Conservation (phyloP, 768 basidiomycete genomes). For the Auricularia auricula-judae region DNA sequence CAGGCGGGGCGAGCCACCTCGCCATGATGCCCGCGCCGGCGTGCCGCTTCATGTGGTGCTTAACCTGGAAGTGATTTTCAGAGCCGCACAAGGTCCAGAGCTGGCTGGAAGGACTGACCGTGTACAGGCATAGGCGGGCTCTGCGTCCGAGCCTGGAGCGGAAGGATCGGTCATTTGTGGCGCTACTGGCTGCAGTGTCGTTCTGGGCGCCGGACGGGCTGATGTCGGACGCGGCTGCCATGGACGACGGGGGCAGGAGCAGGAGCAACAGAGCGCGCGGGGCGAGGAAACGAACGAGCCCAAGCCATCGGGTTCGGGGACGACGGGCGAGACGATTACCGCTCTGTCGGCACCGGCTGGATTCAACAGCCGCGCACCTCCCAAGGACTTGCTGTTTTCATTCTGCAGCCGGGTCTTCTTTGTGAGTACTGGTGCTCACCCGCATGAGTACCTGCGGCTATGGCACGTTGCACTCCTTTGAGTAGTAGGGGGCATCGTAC, state of each 20-base stretch:
- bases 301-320: background rate
- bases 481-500: too few species aligned
- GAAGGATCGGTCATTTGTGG: background rate
- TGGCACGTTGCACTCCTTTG: too few species aligned
- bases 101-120: background rate
- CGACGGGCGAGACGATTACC: background rate
- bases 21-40: conserved; percentile 75
- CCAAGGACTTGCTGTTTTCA: background rate
- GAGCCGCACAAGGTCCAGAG: background rate
- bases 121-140: background rate
- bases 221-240: background rate
- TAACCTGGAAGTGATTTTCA: conserved; percentile 3
- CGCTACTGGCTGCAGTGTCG: background rate
- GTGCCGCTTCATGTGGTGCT: conserved; percentile 46
- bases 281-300: background rate
- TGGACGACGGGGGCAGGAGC: background rate
- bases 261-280: background rate
- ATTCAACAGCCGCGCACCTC: background rate
- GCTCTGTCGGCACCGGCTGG: background rate
- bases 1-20: background rate
- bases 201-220: background rate
- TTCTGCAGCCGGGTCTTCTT: too few species aligned
- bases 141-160: background rate
- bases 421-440: too few species aligned
- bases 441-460: too few species aligned